phyloP scores from a whole-genome alignment of 371 early-diverging fungal species.

The Blakeslea trispora region DNA sequence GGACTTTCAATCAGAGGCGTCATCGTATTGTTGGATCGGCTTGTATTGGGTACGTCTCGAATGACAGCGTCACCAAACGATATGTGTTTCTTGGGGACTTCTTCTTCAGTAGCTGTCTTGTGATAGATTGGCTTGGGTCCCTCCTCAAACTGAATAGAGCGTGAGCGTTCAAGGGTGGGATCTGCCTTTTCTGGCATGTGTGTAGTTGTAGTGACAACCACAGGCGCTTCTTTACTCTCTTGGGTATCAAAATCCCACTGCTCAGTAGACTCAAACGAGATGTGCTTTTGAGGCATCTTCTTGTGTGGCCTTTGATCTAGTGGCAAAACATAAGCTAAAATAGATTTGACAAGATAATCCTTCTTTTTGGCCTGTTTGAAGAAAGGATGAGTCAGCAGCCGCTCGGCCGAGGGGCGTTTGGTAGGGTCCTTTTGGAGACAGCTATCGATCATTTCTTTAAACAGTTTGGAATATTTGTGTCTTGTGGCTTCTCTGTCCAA shows the following conservation, averaged over 20 bases:
- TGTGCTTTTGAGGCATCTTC: constrained; percentile 40
- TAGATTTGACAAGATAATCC: constrained; percentile 58
- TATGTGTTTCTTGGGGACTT: constrained; percentile 38
- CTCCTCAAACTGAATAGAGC: constrained; percentile 24
- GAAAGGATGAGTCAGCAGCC: constrained; percentile 74
- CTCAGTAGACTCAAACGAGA: constrained; percentile 37
- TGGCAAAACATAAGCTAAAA: constrained; percentile 68
- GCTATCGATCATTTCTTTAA: constrained; percentile 85
- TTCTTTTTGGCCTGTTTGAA: constrained; percentile 81
- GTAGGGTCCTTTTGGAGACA: constrained; percentile 85
- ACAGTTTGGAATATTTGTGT: constrained; percentile 73
- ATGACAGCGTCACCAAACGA: constrained; percentile 47
- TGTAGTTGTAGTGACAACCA: not conserved
- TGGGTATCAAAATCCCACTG: constrained; percentile 52
- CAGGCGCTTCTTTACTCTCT: constrained; percentile 17
- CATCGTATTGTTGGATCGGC: constrained; percentile 1
- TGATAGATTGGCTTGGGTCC: constrained; percentile 12
- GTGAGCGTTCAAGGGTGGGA: too few relatives aligned
- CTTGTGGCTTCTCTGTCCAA: constrained; percentile 74
- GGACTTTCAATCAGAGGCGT: constrained; percentile 16
- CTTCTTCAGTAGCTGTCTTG: not conserved
- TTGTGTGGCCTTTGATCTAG: constrained; percentile 66
- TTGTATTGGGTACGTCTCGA: constrained; percentile 10
- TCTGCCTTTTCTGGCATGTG: constrained; percentile 1
- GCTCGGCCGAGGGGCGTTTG: constrained; percentile 80